Base-by-base conservation (phyloP, 1,284 basidiomycete genomes). In the Puccinia hordei region DNA sequence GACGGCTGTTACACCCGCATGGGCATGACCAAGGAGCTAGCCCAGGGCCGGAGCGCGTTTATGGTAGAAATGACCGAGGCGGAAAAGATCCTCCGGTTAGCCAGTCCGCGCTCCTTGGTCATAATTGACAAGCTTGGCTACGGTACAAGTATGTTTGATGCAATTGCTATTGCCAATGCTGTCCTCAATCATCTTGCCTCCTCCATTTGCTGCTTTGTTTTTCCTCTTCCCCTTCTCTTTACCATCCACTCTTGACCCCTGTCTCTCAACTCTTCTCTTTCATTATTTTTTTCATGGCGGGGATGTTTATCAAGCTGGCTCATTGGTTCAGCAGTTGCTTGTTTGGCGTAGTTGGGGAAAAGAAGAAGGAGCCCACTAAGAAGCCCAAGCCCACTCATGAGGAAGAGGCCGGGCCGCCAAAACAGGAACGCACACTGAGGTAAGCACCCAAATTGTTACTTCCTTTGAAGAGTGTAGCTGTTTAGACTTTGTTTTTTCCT, bases 51-150 rank as follows among this genome's bases (percentile, higher is more conserved):
- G 10, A 82, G 81, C 53, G 85, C 85, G 19, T 86, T 85, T 51
- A 83, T 85, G 83, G 83, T 85, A 1, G 85, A 86, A 76, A 82
- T 84, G 2, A 46, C 73, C 3, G 85, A 85, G 63, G 84, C 84
- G 0, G 79, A 82, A 27, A 83, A 85, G 4, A 85, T 86, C 49
- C 65, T 85, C 10, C 79, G 82, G 13, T 44, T 61, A 0, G 80
- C 84, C 2, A 85, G 83, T 12, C 13, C 65, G 9, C 81, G 82
- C 5, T 78, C 63, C 41, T 80, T 82, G 24, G 65, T 78, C 0
- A 51, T 81, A 8, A 33, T 81, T 12, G 80, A 81, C 30, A 73
- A 81, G n/a, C 72, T 81, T 10, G 80, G 80, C 13, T 59, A 73
- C 33, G 80, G 80, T 17, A 81, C 80, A 0, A 68, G 61, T 19